phyloP scores from a whole-genome alignment of 2,329 filamentous ascomycete species.

The Botrytis fragariae region DNA sequence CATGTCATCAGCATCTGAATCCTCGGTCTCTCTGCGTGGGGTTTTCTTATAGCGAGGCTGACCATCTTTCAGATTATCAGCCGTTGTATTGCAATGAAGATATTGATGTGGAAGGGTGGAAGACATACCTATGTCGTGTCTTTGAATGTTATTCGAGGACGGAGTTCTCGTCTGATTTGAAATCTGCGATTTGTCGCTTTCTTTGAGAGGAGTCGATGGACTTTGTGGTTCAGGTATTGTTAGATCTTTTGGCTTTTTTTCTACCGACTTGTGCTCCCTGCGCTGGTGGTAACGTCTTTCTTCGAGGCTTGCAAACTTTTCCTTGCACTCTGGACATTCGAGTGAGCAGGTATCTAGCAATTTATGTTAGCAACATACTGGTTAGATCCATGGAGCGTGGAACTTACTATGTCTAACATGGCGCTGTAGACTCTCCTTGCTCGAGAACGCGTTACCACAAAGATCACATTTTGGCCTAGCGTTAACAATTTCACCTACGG shows the following conservation, averaged over 20 bases:
- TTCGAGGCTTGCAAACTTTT: background rate
- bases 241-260: background rate
- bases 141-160: background rate
- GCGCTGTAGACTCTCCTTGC: background rate
- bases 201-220: background rate
- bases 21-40: background rate
- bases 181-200: background rate
- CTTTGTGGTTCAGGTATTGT: background rate
- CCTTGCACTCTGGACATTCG: background rate
- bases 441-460: background rate
- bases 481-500: background rate
- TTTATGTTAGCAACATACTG: background rate
- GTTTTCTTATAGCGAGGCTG: constrained; percentile 6
- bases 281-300: background rate
- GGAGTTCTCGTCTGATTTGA: background rate
- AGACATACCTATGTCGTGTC: background rate
- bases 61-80: background rate
- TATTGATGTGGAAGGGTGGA: background rate
- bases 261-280: background rate
- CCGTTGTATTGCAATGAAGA: background rate
- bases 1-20: constrained; percentile 2
- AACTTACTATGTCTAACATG: background rate
- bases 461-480: background rate
- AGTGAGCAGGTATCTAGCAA: background rate
- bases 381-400: background rate